These are phyloP conservation scores for Scedosporium aurantiacum DNA, from an alignment of 2,329 filamentous ascomycete species.

Conservation along the genomic window DNA sequence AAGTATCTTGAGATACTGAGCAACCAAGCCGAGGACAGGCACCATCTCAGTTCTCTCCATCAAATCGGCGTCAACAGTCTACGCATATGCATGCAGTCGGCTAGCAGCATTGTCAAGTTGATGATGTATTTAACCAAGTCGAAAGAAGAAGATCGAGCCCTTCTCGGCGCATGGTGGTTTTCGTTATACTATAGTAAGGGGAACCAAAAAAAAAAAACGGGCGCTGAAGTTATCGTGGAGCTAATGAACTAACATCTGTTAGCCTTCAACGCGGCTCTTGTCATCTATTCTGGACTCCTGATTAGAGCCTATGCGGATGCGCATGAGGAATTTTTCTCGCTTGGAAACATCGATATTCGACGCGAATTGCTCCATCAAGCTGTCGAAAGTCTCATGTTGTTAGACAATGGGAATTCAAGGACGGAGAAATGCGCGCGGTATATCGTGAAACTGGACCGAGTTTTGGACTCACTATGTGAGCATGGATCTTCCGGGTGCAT, in stretches of 20 bases:
- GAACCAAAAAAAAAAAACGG: no score
- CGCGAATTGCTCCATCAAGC: not conserved
- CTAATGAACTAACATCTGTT: not conserved
- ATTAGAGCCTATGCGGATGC: not conserved
- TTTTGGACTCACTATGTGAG: conserved; percentile 1
- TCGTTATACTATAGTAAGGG: conserved; percentile 2
- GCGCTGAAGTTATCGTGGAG: no score
- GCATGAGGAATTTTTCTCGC: not conserved
- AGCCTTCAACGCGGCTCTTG: conserved; percentile 3
- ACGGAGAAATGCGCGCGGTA: conserved; percentile 5
- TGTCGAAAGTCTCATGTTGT: not conserved
- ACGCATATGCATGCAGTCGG: conserved; percentile 3
- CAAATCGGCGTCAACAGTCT: not conserved
- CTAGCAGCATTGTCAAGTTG: not conserved
- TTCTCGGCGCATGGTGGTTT: conserved; percentile 3
- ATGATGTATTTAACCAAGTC: not conserved
- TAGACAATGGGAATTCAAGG: not conserved
- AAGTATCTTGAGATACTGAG: conserved; percentile 6
- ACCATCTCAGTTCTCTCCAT: not conserved
- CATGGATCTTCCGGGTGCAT: not conserved
- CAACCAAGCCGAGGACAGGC: not conserved
- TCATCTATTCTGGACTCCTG: not conserved
- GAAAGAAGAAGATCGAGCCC: not conserved
- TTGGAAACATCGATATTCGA: not conserved
- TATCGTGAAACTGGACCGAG: conserved; percentile 3